Evolutionary conservation across 169 alveolate genomes (phyloP).

Genomic region (Eimeria maxima): DNA sequence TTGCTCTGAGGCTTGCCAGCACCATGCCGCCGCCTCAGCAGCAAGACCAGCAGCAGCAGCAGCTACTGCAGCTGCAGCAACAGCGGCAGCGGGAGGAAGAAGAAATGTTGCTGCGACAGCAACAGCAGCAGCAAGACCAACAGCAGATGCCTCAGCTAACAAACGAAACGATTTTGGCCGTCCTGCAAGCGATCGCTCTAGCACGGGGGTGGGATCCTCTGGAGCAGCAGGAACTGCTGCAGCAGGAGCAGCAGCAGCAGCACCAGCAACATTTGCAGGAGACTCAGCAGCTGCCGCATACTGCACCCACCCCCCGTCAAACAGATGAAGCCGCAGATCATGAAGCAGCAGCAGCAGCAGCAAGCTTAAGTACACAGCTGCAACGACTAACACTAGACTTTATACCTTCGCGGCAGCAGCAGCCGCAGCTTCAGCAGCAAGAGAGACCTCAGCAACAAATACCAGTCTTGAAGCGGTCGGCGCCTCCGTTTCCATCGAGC

Average conservation of each 20-base stretch:
- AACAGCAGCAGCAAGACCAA: background rate
- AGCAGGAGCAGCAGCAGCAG: constrained; percentile 17
- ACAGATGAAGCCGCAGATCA: constrained; percentile 5
- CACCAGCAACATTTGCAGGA: background rate
- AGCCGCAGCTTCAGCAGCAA: constrained; percentile 6
- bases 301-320: background rate
- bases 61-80: background rate
- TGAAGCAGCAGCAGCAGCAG: constrained; percentile 7
- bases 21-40: constrained; percentile 53
- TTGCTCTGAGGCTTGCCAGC: constrained; percentile 76
- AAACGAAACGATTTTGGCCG: constrained; percentile 24
- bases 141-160: constrained; percentile 33
- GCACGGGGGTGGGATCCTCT: constrained; percentile 26
- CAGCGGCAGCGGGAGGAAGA: background rate
- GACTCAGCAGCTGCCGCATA: constrained; percentile 19
- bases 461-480: constrained; percentile 10
- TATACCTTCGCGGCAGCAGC: constrained; percentile 40
- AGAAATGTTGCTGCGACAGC: background rate
- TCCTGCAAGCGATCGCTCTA: constrained; percentile 26
- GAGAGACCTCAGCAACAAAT: background rate
- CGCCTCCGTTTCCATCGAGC: background rate
- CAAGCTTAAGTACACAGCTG: constrained; percentile 7
- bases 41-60: constrained; percentile 59
- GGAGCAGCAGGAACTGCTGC: constrained; percentile 29
- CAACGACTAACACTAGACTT: background rate